These are phyloP conservation scores for Colletotrichum sp. DNA, from an alignment of 2,329 filamentous ascomycete species.

Conservation along the genomic window DNA sequence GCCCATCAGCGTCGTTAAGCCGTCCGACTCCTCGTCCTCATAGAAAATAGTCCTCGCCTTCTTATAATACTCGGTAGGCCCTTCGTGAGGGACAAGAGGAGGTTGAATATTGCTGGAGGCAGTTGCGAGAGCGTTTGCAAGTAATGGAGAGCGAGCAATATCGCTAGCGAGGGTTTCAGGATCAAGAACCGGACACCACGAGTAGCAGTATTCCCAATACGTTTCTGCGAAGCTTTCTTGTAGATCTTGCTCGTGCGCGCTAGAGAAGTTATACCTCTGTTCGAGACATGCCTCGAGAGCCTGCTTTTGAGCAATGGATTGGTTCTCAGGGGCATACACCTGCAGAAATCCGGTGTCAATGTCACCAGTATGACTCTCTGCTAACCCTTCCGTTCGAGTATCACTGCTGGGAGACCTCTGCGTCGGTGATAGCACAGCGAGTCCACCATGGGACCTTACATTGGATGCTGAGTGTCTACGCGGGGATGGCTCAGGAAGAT, in stretches of 20 bases:
- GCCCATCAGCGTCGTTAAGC: slow-evolving; percentile 38
- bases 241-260: slow-evolving; percentile 30
- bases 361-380: slow-evolving; percentile 31
- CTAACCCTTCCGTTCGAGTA: slow-evolving; percentile 22
- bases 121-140: slow-evolving; percentile 42
- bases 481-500: background rate
- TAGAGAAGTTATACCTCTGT: slow-evolving; percentile 22
- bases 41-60: slow-evolving; percentile 44
- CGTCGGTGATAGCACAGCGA: background rate
- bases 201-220: slow-evolving; percentile 46
- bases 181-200: slow-evolving; percentile 47
- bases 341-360: slow-evolving; percentile 40
- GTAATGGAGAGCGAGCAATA: slow-evolving; percentile 35
- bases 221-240: slow-evolving; percentile 46
- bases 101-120: slow-evolving; percentile 46
- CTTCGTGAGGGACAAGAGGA: slow-evolving; percentile 42
- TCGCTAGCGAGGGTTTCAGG: slow-evolving; percentile 33
- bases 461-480: background rate
- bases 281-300: slow-evolving; percentile 31
- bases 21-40: slow-evolving; percentile 42
- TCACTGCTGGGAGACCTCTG: slow-evolving; percentile 6
- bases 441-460: background rate
- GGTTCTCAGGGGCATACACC: slow-evolving; percentile 37
- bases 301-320: slow-evolving; percentile 32
- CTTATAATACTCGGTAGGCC: slow-evolving; percentile 43